Conservation (phyloP, 768 basidiomycete genomes). For the Dacryopinax primogenitus region DNA sequence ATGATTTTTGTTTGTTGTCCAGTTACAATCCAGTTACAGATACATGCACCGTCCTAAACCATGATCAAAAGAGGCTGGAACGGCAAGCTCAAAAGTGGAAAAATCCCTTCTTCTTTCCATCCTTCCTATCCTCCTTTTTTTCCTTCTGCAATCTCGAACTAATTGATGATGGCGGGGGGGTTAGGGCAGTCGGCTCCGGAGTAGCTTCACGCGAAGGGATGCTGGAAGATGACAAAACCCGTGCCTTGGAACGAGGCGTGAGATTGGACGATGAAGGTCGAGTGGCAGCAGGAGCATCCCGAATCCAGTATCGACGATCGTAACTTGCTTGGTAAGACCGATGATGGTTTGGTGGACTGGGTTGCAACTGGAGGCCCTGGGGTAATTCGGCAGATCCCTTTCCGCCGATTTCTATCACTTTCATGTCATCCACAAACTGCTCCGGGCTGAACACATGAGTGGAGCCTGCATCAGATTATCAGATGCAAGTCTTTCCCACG, state of each 20-base stretch:
- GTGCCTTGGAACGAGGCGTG: background rate
- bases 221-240: background rate
- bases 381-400: constrained; percentile 57
- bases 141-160: background rate
- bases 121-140: constrained; percentile 9
- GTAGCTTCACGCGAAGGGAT: background rate
- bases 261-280: background rate
- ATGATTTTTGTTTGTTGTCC: background rate
- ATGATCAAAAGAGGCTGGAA: background rate
- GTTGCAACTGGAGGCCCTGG: constrained; percentile 12
- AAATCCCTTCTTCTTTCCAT: constrained; percentile 13
- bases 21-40: background rate
- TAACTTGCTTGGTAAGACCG: background rate
- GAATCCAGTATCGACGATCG: background rate
- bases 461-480: constrained; percentile 53
- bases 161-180: background rate
- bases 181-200: background rate
- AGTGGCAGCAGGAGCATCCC: background rate
- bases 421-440: constrained; percentile 73
- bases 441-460: constrained; percentile 77
- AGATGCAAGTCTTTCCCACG: background rate
- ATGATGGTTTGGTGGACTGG: constrained; percentile 6
- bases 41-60: background rate
- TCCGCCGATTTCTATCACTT: constrained; percentile 75
- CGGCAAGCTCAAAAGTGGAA: constrained; percentile 9